Evolutionary conservation across 352 stramenopile species (phyloP), one percentile per base, ranked within the genome.

Genomic region (Phytophthora sojae): DNA sequence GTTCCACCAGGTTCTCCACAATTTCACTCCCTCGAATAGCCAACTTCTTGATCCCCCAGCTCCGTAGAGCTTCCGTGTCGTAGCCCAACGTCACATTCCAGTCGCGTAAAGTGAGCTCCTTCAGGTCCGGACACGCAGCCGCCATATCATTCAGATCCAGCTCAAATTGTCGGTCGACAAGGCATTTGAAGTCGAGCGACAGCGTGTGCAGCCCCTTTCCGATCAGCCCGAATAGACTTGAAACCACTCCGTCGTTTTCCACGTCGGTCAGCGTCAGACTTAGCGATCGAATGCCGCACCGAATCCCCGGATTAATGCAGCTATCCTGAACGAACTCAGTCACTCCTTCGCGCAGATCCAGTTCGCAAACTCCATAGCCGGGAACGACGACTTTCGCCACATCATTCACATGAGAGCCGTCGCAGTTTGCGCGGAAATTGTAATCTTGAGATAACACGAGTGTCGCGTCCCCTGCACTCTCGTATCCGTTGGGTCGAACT

Each of bases 1-100:
- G 51, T 11, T 19, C 55, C 1, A 23, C 19, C 21, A 61, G 19
- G 37, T 37, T 39, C 3, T 12, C 7, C 55, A 61, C 35, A 8
- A 49, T 17, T 6, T 35, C 3, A 35, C 14, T 52, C 6, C n/a
- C 37, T 3, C 42, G 19, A 21, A 61, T 45, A 23, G 8, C 9
- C 3, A 61, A 14, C 7, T 61, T 45, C 37, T 52, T 61, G n/a
- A 61, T 61, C 17, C 37, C n/a, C 55, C 55, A 61, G 6, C 8
- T 17, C 6, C 23, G 21, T 9, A 61, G 37, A 7, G 19, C 37
- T 21, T 52, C 37, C 8, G 2, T 14, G 21, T 61, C 42, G 19
- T 6, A 25, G 6, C 3, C 19, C 12, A 61, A 6, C 11, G 21
- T 37, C 19, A 52, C 55, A 21, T 52, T 29, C 9, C 42, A 61